Base-by-base conservation (phyloP, 179 eudicot genomes). In the Silene coronaria region DNA sequence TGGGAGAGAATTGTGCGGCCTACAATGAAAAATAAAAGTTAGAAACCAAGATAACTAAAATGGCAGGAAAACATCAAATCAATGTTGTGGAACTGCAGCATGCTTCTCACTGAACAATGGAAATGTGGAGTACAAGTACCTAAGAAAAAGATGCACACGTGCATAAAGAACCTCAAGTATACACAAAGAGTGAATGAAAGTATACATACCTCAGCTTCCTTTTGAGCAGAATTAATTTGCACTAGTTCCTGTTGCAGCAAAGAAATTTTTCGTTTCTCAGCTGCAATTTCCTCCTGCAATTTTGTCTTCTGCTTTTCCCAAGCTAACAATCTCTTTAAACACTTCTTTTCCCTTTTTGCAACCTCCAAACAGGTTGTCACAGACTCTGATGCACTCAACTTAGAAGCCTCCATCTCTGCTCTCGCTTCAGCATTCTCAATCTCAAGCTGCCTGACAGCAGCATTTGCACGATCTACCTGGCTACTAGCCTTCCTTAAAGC, bases 401-500 rank as follows among this genome's bases (percentile, higher is more conserved):
- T 95, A 58, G 92, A 87, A 80, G 97, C 97, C 88, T 95, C 99
- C 91, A 95, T 92, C 85, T 95, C 99, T 26, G 99, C 99, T 84
- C 89, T 88, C 53, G 93, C 89, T 81, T 92, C 99, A 62, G 99
- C 99, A 86, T 95, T 95, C 86, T 92, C 97, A 57, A 82, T 74
- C 87, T 95, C 97, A 67, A 95, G 92, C 84, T 85, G 92, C 77
- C 91, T 79, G 66, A 92, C 97, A 72, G 91, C 89, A 67, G 91
- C 93, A 87, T 95, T 95, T 61, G 96, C 95, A 70, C 96, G 89
- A 75, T 95, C 99, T 66, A 95, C 97, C 81, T 92, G 91, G 63
- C 93, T 83, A 77, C 97, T 95, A 64, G 99, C 97, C 78, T 87
- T 92, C 80, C 97, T 90, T 24, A 92, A 78, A 75, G 97, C 89